These are phyloP conservation scores for Talaromyces amestolkiae DNA, from an alignment of 2,329 filamentous ascomycete species.

Conservation along the genomic window DNA sequence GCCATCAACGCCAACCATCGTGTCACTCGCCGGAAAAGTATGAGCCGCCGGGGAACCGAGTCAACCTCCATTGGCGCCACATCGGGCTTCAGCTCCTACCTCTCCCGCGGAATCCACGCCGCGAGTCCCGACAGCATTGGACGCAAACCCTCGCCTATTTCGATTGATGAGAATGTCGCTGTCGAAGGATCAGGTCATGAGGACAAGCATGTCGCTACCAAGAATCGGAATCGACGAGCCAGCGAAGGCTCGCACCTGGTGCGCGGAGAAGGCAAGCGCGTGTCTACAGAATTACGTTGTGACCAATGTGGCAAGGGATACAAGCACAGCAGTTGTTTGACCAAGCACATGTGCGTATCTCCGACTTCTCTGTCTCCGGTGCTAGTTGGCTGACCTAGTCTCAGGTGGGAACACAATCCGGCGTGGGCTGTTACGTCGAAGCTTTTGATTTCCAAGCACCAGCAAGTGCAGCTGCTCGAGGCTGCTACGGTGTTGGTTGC, in stretches of 20 bases:
- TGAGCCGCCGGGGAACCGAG: constrained; percentile 62
- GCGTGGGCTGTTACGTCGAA: constrained; percentile 98
- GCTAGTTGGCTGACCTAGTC: constrained; percentile 23
- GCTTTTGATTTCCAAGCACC: constrained; percentile 97
- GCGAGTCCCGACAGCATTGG: constrained; percentile 30
- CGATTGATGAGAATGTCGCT: constrained; percentile 31
- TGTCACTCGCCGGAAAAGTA: constrained; percentile 89
- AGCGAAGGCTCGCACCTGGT: constrained; percentile 82
- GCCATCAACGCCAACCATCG: constrained; percentile 79
- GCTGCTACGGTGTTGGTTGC: constrained; percentile 92
- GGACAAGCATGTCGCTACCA: constrained; percentile 47
- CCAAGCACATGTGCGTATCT: constrained; percentile 96
- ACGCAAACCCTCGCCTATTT: constrained; percentile 41
- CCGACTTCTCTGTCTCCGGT: constrained; percentile 44
- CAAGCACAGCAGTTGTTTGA: constrained; percentile 99
- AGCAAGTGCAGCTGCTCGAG: constrained; percentile 96
- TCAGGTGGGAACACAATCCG: constrained; percentile 97
- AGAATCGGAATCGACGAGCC: constrained; percentile 61
- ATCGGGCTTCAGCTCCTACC: constrained; percentile 39
- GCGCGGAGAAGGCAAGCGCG: constrained; percentile 77
- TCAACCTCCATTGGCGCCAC: constrained; percentile 56
- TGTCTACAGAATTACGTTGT: constrained; percentile 84
- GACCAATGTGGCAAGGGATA: constrained; percentile 99
- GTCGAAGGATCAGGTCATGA: constrained; percentile 51
- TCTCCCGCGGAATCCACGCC: constrained; percentile 41